Evolutionary conservation across 2,329 filamentous ascomycete genomes (phyloP).

Genomic region (Pseudopithomyces maydicus): DNA sequence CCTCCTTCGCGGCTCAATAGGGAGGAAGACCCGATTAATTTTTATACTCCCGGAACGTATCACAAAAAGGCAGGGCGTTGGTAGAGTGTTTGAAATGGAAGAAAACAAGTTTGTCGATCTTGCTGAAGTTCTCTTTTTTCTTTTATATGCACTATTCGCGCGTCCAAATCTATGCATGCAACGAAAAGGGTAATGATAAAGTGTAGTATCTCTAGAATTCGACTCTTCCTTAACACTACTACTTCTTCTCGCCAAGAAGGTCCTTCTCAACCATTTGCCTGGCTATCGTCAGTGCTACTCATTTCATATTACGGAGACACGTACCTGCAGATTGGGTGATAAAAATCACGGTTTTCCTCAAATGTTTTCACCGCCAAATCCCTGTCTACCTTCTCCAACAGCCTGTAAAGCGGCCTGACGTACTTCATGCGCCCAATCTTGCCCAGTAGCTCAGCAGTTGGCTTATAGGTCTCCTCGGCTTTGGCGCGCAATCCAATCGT

Average conservation of each 20-base stretch:
- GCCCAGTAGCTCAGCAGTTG: conserved; percentile 75
- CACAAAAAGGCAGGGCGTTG: no score
- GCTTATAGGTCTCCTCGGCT: conserved; percentile 70
- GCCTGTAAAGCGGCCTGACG: conserved; percentile 81
- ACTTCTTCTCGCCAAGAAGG: conserved; percentile 55
- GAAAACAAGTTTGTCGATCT: no score
- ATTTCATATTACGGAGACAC: neutral
- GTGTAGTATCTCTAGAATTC: neutral
- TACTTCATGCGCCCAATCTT: conserved; percentile 96
- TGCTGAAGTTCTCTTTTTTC: no score
- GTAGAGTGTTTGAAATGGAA: no score
- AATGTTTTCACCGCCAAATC: conserved; percentile 81
- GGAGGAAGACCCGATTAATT: no score
- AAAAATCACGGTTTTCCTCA: conserved; percentile 86
- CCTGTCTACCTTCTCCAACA: conserved; percentile 74
- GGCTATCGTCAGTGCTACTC: conserved; percentile 4
- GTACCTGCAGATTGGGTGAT: conserved; percentile 85
- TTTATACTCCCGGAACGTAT: no score
- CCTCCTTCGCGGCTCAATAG: no score
- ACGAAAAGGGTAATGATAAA: neutral
- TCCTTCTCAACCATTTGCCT: conserved; percentile 81
- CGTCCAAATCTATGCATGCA: no score
- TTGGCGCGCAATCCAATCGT: conserved; percentile 77
- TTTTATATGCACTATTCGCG: no score
- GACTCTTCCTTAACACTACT: conserved; percentile 9